Evolutionary conservation across 306 rosid species (phyloP), one percentile per base, ranked within the genome.

Genomic region (Alnus glutinosa): DNA sequence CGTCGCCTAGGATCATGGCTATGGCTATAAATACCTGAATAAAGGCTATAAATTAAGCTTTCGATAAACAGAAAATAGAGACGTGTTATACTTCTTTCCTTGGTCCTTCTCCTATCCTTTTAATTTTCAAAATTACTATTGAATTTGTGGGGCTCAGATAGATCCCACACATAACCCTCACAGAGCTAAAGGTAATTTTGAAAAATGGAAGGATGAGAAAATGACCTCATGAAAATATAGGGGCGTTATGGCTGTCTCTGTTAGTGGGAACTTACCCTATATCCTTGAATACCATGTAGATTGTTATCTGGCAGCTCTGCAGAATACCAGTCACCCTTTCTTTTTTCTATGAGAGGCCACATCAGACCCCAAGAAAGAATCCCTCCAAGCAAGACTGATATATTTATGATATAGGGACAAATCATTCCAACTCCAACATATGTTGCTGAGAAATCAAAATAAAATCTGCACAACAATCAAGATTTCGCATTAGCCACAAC

Each of bases 401-500:
- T 32, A 48, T 76, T 76, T 32, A 76, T 1, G 14, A 76, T 62
- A 19, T 76, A 50, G n/a, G 79, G 79, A 47, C 79, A 76, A 10
- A 76, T 76, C 79, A 76, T 76, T 62, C 79, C 79, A 1, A 62
- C 72, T 8, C 79, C 79, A 47, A 57, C 61, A 58, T 74, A 74
- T 2, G 68, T 74, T 3, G 77, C 39, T 12, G 79, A 76, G 50
- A 76, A 76, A 63, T 76, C 62, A 49, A 76, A 76, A 32, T 30
- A 61, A 62, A 76, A 76, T 44, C 79, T 76, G 50, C 58, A 47
- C 19, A 37, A n/a, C 8, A 44, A 57, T 55, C 34, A 54, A 2
- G n/a, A 39, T 15, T 18, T 8, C 2, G 51, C 12, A 16, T 12
- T 32, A 61, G 68, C 42, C 68, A 11, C 11, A 61, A 61, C 9